phyloP scores from a whole-genome alignment of 208 protist species.

The Acanthamoeba triangularis region DNA sequence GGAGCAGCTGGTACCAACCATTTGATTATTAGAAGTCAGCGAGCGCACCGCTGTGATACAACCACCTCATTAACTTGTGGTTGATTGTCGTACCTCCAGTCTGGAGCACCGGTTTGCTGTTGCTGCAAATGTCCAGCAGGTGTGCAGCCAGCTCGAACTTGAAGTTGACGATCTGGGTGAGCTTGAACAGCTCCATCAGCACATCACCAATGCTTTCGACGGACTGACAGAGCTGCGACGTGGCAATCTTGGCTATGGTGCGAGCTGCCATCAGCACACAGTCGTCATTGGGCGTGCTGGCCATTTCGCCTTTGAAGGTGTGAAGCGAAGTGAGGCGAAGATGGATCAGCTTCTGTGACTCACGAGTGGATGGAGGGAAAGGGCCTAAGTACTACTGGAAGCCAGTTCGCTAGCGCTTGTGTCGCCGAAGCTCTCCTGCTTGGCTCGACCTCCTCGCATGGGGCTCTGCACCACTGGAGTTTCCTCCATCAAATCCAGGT shows the following conservation, averaged over 20 bases:
- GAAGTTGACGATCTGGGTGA: slow-evolving; percentile 1
- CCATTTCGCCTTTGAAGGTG: not conserved
- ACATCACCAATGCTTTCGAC: not conserved
- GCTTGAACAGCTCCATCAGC: not conserved
- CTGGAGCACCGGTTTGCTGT: not conserved
- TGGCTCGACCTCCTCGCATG: not conserved
- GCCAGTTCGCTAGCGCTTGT: not conserved
- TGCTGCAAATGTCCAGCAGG: not conserved
- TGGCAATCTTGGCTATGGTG: not conserved
- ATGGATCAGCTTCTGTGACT: not conserved
- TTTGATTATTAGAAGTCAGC: not conserved
- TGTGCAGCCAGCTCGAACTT: slow-evolving; percentile 11
- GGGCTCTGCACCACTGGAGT: slow-evolving; percentile 4
- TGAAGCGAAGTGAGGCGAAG: not conserved
- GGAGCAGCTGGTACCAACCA: not conserved
- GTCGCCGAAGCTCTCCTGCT: not conserved
- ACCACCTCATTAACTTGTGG: no score
- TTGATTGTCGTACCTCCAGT: not conserved
- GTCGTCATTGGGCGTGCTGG: slow-evolving; percentile 12
- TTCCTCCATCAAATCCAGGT: slow-evolving; percentile 29
- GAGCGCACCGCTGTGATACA: not conserved
- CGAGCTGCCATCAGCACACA: not conserved
- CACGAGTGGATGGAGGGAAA: not conserved
- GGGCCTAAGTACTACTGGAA: not conserved
- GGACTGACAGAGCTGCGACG: not conserved